Conservation (phyloP, 257 asterid genomes). For the Avicennia marina region DNA sequence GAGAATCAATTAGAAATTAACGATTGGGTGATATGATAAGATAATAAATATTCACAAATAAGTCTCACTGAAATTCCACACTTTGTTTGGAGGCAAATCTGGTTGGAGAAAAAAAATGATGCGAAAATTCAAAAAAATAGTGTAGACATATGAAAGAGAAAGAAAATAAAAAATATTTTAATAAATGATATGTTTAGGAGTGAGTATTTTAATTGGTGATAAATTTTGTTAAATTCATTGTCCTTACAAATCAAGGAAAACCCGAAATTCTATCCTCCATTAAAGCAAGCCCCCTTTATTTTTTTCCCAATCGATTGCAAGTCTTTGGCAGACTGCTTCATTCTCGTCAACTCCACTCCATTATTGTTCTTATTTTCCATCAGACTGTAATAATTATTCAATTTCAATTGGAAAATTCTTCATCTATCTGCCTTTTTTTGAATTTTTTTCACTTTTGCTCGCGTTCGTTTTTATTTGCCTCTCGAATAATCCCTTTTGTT, state of each 20-base stretch:
- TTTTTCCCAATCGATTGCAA: background rate
- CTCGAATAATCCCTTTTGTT: slow-evolving; percentile 4
- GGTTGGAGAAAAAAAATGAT: too few species aligned
- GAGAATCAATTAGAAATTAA: background rate
- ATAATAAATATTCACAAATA: too few species aligned
- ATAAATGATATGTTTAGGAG: too few species aligned
- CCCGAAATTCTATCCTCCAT: background rate
- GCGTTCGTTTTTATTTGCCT: too few species aligned
- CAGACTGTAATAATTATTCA: background rate
- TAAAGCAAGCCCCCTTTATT: background rate
- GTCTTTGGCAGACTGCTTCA: background rate
- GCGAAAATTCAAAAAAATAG: too few species aligned
- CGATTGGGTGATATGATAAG: too few species aligned
- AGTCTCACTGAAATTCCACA: too few species aligned
- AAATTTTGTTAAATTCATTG: too few species aligned
- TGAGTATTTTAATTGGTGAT: too few species aligned
- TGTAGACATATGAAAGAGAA: too few species aligned
- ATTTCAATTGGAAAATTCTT: background rate
- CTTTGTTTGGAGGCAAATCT: too few species aligned
- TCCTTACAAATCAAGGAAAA: background rate
- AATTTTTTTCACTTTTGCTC: background rate
- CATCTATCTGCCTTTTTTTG: background rate
- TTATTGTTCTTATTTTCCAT: slow-evolving; percentile 1
- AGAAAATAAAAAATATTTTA: too few species aligned
- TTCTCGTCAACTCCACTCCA: slow-evolving; percentile 4